Evolutionary conservation across 805 yeast genomes (phyloP), one percentile per base, ranked within the genome.

Genomic region (Middelhovenomyces tepae): DNA sequence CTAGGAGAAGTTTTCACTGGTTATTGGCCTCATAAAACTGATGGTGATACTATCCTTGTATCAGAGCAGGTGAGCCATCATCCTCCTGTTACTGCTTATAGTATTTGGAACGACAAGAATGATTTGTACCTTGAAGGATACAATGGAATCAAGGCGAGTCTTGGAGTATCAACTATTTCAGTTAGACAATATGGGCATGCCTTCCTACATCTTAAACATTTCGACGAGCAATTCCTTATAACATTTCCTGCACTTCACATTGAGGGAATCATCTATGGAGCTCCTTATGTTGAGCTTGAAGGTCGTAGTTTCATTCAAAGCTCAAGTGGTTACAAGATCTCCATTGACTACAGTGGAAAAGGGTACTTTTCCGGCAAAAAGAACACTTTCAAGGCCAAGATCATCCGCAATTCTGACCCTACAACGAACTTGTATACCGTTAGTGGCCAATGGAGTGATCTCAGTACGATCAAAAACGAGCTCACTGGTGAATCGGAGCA

Each of bases 51-150:
- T 16, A 59, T 75, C 8, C 64, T 89, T 51, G 61, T 85, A 35
- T 74, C 87, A 43, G 98, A 91, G 59, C 98, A 91, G 60, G 96
- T 91, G 9, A 77, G 87, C 41, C 98, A 91, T 61, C 98, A 91
- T 57, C 98, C 98, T 11, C 97, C 98, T 16, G 78, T 82, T 22
- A 87, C 97, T n/a, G 96, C 91, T 5, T 91, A 86, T 54, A 73
- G 86, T 27, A 71, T 91, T 36, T 62, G 72, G 50, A 86, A 86
- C 54, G 81, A 76, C 42, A 72, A 74, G 48, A 69, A 78, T 55
- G 69, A 77, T 21, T 78, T 79, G 16, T 59, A 64, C 26, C 64
- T 86, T 42, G 82, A 87, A 57, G 98, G 98, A 34, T 89, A 84
- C 62, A 87, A 83, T 52, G 89, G 89, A 24, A 73, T 89, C 51